These are phyloP conservation scores for Lathyrus sativus DNA, from an alignment of 306 rosid species.

Conservation along the genomic window DNA sequence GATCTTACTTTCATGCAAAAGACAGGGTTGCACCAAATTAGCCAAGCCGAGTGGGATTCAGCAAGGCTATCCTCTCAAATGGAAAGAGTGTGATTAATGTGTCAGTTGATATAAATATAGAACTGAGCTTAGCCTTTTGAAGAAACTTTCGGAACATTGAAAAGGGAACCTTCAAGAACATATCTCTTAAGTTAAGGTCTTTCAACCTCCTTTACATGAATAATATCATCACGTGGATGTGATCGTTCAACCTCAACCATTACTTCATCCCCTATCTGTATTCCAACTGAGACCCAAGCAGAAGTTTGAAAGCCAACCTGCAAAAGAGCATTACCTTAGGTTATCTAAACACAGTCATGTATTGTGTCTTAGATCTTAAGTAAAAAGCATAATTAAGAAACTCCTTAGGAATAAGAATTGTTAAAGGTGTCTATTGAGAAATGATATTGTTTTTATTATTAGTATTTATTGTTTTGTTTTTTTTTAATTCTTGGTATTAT, in stretches of 20 bases:
- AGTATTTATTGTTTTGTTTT: too few species aligned
- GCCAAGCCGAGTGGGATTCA: slow-evolving; percentile 8
- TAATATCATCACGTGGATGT: slow-evolving; percentile 83
- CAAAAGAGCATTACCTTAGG: slow-evolving; percentile 28
- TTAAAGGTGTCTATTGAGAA: neutral
- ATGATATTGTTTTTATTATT: too few species aligned
- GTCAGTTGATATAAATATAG: neutral
- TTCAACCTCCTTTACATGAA: slow-evolving; percentile 70
- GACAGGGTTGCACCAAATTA: slow-evolving; percentile 7
- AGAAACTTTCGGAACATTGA: slow-evolving; percentile 2
- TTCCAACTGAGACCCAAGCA: slow-evolving; percentile 70
- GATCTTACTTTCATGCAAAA: slow-evolving; percentile 31
- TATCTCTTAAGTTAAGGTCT: slow-evolving; percentile 39
- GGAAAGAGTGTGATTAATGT: neutral
- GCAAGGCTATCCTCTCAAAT: slow-evolving; percentile 7
- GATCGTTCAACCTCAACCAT: slow-evolving; percentile 76
- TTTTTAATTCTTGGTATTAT: too few species aligned
- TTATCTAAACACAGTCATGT: neutral
- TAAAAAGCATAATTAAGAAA: neutral
- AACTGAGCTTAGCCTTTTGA: slow-evolving; percentile 34
- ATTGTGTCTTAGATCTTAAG: neutral
- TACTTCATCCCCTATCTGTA: slow-evolving; percentile 81
- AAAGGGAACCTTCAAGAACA: slow-evolving; percentile 5
- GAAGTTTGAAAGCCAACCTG: slow-evolving; percentile 92
- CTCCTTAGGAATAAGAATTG: slow-evolving; percentile 1